Percentiles rank a stretch among this genome's conserved stretches.
These are phyloP conservation scores for Starmerella sirachaensis DNA, from an alignment of 805 yeast species.

Conservation along the genomic window DNA sequence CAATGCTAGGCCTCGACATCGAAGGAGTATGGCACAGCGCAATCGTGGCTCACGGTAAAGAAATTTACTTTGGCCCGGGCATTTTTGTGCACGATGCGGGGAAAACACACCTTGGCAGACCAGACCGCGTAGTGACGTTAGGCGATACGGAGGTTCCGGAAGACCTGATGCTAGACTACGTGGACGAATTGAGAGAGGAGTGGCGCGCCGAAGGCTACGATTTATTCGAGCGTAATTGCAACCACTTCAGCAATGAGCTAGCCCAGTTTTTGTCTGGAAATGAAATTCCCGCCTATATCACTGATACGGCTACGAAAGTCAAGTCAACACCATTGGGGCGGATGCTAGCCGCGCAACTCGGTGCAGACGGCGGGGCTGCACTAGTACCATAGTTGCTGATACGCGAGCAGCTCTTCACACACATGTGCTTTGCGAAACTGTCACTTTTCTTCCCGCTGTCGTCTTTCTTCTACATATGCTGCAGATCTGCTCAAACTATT, in stretches of 20 bases:
- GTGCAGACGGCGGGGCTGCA: conserved; percentile 7
- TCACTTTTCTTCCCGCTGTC: too few species aligned
- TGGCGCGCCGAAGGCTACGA: conserved; percentile 42
- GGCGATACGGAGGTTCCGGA: conserved; percentile 43
- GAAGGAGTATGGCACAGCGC: conserved; percentile 63
- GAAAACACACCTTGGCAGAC: conserved; percentile 46
- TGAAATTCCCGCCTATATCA: conserved; percentile 42
- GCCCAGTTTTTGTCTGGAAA: conserved; percentile 47
- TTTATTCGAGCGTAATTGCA: conserved; percentile 53
- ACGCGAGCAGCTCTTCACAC: not conserved
- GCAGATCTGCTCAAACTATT: too few species aligned
- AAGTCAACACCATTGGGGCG: conserved; percentile 42
- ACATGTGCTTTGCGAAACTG: not conserved
- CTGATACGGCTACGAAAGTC: conserved; percentile 42
- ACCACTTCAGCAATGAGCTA: conserved; percentile 50
- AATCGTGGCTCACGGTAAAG: conserved; percentile 42
- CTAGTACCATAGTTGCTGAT: not conserved
- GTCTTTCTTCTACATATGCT: too few species aligned
- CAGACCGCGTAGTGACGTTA: conserved; percentile 40
- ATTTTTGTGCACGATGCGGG: conserved; percentile 41
- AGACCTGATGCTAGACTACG: conserved; percentile 43
- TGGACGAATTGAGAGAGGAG: conserved; percentile 34
- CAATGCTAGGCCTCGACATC: conserved; percentile 38
- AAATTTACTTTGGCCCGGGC: conserved; percentile 50
- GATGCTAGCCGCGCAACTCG: conserved; percentile 33